Evolutionary conservation across 164 flowering plant species (phyloP), one percentile per base, ranked within the genome.

Genomic region (Litsea cubeba): DNA sequence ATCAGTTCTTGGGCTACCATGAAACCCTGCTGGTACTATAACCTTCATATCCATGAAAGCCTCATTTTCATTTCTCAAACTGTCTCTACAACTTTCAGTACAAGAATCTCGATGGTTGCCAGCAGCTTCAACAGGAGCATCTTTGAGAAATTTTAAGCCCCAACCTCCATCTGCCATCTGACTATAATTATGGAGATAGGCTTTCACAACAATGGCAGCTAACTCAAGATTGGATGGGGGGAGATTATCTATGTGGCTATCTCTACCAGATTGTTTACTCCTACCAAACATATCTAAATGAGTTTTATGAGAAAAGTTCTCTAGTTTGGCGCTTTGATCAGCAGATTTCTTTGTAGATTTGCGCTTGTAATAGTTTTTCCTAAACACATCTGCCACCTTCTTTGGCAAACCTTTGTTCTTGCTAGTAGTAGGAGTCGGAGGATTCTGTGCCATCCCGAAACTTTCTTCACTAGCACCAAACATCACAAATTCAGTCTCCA

Each of bases 101-200:
- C 80, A 65, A 35, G 62, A 50, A 10, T 80, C 65, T 73, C n/a
- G 12, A 54, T 80, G 63, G 70, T 78, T 50, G 40, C 15, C 49
- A 25, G 57, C 76, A 22, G 73, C 72, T 75, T 73, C 77, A 54
- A 60, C 72, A 63, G 62, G 65, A 10, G 64, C 74, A 72, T 87
- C 86, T 78, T 84, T 85, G 30, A 95, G 90, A 83, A 95, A 93
- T 72, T 90, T 91, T 80, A 93, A 78, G 57, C 99, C 99, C 99
- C 98, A 93, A 25, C 99, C 98, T 76, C 92, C 97, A 51, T 57
- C 71, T 64, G 83, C 73, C 75, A 77, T 75, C 58, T 80, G 77
- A 65, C 12, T 72, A 54, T 68, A 65, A 15, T 76, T 79, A 62
- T 62, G 83, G 12, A 81, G 57, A 75, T 77, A 82, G 15, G 86